Conservation (phyloP, 352 stramenopile species). For the Thraustochytrium sp. region DNA sequence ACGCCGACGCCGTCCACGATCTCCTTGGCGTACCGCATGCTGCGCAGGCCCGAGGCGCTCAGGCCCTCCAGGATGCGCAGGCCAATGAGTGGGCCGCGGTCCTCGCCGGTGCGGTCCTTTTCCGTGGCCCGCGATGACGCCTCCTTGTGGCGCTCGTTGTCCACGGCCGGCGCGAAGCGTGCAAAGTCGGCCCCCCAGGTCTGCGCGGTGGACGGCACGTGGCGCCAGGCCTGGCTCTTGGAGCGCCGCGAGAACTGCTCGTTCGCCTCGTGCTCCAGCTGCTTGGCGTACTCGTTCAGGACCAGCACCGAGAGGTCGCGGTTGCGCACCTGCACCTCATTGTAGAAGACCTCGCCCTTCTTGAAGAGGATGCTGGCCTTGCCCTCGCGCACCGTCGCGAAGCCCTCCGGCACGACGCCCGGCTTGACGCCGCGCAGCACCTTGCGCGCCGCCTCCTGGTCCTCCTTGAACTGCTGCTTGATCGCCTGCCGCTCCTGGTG, state of each 20-base stretch:
- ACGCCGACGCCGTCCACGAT: constrained; percentile 76
- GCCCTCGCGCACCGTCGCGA: constrained; percentile 55
- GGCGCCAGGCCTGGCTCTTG: constrained; percentile 49
- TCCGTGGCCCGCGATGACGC: constrained; percentile 50
- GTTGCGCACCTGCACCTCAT: constrained; percentile 94
- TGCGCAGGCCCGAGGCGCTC: constrained; percentile 93
- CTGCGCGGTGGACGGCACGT: constrained; percentile 46
- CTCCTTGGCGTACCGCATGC: constrained; percentile 98
- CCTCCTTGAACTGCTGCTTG: no score
- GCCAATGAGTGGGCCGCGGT: constrained; percentile 60
- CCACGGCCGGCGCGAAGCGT: not conserved
- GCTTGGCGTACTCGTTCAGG: constrained; percentile 91
- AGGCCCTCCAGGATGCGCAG: constrained; percentile 97
- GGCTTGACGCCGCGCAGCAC: not conserved
- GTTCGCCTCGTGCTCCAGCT: constrained; percentile 67
- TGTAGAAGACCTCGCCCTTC: constrained; percentile 72
- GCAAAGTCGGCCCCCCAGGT: constrained; percentile 17
- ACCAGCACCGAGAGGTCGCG: constrained; percentile 95
- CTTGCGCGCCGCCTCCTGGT: not conserved
- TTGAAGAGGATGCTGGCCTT: constrained; percentile 79
- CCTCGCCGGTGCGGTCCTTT: constrained; percentile 56
- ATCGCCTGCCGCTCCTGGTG: no score
- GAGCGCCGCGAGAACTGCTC: constrained; percentile 52
- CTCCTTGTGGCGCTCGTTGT: constrained; percentile 24
- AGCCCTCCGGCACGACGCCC: constrained; percentile 30